phyloP scores from a whole-genome alignment of 2,329 filamentous ascomycete species.

The Onygenales sp. region DNA sequence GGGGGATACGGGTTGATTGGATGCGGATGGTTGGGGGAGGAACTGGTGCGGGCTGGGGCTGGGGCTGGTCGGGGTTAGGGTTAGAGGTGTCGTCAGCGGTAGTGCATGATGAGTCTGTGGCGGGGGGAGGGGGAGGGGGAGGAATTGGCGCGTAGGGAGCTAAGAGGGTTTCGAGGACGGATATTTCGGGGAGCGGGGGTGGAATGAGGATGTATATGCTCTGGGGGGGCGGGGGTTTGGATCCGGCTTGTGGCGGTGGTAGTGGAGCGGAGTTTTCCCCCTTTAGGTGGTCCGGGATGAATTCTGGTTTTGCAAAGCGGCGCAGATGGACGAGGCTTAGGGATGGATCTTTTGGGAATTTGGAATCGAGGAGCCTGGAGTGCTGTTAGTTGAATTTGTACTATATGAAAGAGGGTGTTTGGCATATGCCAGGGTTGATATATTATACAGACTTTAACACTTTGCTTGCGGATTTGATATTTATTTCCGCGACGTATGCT shows the following conservation, averaged over 20 bases:
- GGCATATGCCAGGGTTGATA: not conserved
- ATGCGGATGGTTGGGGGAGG: conserved; percentile 14
- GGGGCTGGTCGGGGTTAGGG: not conserved
- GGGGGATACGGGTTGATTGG: conserved; percentile 27
- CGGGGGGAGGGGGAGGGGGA: conserved; percentile 6
- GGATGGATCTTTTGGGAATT: conserved; percentile 25
- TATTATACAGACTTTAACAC: conserved; percentile 29
- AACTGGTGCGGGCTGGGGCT: conserved; percentile 2
- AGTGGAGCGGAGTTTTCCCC: conserved; percentile 9
- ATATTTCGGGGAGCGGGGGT: conserved; percentile 29
- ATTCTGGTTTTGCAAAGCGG: conserved; percentile 29
- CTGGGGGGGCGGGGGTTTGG: conserved; percentile 12
- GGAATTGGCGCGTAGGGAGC: conserved; percentile 25
- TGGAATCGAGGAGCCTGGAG: conserved; percentile 28
- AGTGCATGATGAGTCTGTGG: not conserved
- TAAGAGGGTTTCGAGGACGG: conserved; percentile 25
- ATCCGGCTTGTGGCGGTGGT: conserved; percentile 2
- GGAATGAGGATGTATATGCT: conserved; percentile 34
- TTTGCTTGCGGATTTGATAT: conserved; percentile 34
- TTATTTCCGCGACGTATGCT: conserved; percentile 36
- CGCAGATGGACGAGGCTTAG: conserved; percentile 29
- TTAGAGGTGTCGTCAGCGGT: not conserved
- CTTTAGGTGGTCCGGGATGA: conserved; percentile 23
- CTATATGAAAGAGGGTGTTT: not conserved
- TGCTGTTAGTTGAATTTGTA: conserved; percentile 5